Evolutionary conservation across 441 rosid genomes (phyloP).

Genomic region (Iberis amara): DNA sequence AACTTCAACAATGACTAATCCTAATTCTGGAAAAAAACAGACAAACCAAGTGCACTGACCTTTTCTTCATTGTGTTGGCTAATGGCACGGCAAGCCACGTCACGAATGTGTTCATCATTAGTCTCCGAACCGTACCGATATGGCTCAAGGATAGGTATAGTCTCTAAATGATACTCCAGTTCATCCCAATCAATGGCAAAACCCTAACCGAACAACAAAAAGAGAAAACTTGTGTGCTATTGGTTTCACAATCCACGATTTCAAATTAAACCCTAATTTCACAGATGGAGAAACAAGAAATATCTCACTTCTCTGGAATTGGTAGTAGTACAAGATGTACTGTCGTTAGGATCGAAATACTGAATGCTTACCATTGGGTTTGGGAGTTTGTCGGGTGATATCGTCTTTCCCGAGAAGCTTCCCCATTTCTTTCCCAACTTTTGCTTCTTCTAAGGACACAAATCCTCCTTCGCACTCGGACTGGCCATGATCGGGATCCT

Average conservation of each 20-base stretch:
- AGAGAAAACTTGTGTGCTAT: background rate
- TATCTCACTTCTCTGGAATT: slow-evolving; percentile 19
- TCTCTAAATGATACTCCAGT: background rate
- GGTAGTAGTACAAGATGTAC: slow-evolving; percentile 20
- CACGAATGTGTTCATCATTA: slow-evolving; percentile 5
- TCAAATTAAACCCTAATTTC: background rate
- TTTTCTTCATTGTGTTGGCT: background rate
- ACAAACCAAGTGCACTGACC: background rate
- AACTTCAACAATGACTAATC: too few relatives aligned
- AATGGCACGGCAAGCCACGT: slow-evolving; percentile 8
- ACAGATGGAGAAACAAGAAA: background rate
- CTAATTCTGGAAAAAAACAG: too few relatives aligned
- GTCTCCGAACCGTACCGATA: background rate
- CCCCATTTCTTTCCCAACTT: background rate
- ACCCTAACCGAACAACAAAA: slow-evolving; percentile 10
- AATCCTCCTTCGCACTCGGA: background rate
- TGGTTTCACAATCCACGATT: too few relatives aligned
- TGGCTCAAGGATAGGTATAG: slow-evolving; percentile 1
- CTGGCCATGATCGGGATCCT: background rate
- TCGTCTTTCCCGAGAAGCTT: background rate
- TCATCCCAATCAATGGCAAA: slow-evolving; percentile 21
- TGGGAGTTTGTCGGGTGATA: background rate
- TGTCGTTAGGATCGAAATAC: background rate
- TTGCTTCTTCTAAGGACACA: background rate
- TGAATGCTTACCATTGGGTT: background rate